Conservation (phyloP, 768 basidiomycete genomes). For the Boletus subcaerulescens region DNA sequence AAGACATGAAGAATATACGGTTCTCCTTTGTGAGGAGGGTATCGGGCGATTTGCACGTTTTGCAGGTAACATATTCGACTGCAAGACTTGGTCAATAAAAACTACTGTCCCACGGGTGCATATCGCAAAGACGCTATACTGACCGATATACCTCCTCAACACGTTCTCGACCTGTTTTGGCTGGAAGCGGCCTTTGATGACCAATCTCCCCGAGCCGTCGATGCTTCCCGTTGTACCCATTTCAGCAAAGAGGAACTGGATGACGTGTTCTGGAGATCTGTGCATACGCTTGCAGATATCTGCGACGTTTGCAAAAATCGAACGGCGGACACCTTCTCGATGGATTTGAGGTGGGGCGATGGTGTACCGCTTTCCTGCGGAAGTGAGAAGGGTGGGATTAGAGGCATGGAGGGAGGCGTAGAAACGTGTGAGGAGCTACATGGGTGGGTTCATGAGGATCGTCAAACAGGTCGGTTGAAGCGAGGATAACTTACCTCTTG, state of each 20-base stretch:
- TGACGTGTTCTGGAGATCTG: slow-evolving; percentile 95
- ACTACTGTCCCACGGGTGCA: background rate
- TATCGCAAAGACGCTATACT: slow-evolving; percentile 25
- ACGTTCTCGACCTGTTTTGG: slow-evolving; percentile 99
- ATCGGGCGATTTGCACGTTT: slow-evolving; percentile 98
- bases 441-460: background rate
- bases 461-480: background rate
- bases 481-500: slow-evolving; percentile 60
- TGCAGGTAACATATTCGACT: slow-evolving; percentile 99
- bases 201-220: slow-evolving; percentile 85
- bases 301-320: slow-evolving; percentile 93
- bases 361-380: slow-evolving; percentile 90
- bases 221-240: slow-evolving; percentile 97
- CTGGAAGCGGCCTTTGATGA: slow-evolving; percentile 98
- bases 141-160: slow-evolving; percentile 92
- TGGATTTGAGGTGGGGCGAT: slow-evolving; percentile 94
- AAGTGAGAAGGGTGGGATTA: slow-evolving; percentile 85
- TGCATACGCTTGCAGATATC: slow-evolving; percentile 99
- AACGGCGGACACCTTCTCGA: slow-evolving; percentile 96
- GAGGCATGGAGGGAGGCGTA: slow-evolving; percentile 88
- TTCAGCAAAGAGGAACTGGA: slow-evolving; percentile 95
- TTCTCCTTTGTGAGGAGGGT: slow-evolving; percentile 97
- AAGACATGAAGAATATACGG: slow-evolving; percentile 97
- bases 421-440: slow-evolving; percentile 88
- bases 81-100: slow-evolving; percentile 2